phyloP scores from a whole-genome alignment of 2,329 filamentous ascomycete genomes.

The Bipolaris oryzae region DNA sequence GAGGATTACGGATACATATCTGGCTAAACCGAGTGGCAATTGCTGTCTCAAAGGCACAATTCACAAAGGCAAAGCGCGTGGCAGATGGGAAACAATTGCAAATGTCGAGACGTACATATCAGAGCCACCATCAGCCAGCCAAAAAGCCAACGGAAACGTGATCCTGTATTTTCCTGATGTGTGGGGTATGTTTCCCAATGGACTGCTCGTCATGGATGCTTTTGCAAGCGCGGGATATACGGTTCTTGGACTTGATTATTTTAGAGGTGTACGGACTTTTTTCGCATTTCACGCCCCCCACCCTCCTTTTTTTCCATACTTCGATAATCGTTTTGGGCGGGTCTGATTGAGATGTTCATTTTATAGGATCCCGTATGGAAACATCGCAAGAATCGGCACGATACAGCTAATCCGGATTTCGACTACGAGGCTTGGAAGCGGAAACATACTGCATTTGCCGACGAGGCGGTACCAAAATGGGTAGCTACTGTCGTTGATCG shows the following conservation, averaged over 20 bases:
- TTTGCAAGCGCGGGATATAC: slow-evolving; percentile 55
- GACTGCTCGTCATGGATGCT: slow-evolving; percentile 55
- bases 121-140: slow-evolving; percentile 26
- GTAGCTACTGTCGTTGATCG: slow-evolving; percentile 45
- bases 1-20: slow-evolving; percentile 9
- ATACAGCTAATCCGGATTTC: slow-evolving; percentile 43
- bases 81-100: slow-evolving; percentile 42
- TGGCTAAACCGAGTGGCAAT: slow-evolving; percentile 43
- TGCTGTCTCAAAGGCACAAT: slow-evolving; percentile 52
- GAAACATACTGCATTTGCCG: slow-evolving; percentile 54
- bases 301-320: too few relatives aligned
- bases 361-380: slow-evolving; percentile 54
- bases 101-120: slow-evolving; percentile 51
- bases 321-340: too few relatives aligned
- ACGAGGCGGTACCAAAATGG: slow-evolving; percentile 55
- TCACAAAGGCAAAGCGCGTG: slow-evolving; percentile 49
- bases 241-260: slow-evolving; percentile 55
- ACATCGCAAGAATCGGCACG: slow-evolving; percentile 40
- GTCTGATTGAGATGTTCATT: background rate
- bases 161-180: slow-evolving; percentile 57
- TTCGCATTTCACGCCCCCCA: background rate
- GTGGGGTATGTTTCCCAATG: slow-evolving; percentile 54
- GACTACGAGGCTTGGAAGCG: slow-evolving; percentile 57
- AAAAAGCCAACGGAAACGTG: slow-evolving; percentile 51
- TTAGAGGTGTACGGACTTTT: slow-evolving; percentile 48